Percentiles rank a stretch among this genome's conserved stretches.
These are phyloP conservation scores for Fusarium subtropicale DNA, from an alignment of 2,329 filamentous ascomycete genomes.

Conservation along the genomic window DNA sequence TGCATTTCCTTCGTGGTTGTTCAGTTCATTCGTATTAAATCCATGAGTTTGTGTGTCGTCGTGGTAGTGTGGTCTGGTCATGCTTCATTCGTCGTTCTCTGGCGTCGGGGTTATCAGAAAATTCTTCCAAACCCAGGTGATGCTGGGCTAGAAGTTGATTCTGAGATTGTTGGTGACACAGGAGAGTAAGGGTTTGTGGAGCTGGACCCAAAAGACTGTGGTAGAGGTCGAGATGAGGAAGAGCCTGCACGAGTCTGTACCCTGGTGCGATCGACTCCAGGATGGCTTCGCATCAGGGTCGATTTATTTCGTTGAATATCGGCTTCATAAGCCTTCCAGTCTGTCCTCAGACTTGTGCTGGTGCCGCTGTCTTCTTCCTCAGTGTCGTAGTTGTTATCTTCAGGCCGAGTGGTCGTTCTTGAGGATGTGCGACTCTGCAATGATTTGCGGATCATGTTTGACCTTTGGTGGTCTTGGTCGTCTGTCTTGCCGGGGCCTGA, in stretches of 20 bases:
- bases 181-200: slow-evolving; percentile 33
- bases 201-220: slow-evolving; percentile 32
- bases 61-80: neutral
- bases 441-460: slow-evolving; percentile 59
- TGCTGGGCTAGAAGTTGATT: slow-evolving; percentile 13
- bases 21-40: slow-evolving; percentile 1
- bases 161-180: slow-evolving; percentile 28
- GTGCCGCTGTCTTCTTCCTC: slow-evolving; percentile 37
- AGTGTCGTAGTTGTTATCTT: slow-evolving; percentile 30
- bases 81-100: neutral
- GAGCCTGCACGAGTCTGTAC: slow-evolving; percentile 20
- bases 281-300: slow-evolving; percentile 47
- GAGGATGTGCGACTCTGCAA: slow-evolving; percentile 51
- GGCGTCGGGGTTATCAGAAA: slow-evolving; percentile 9
- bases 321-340: slow-evolving; percentile 58
- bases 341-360: slow-evolving; percentile 42
- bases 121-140: slow-evolving; percentile 29
- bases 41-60: slow-evolving; percentile 15
- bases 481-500: slow-evolving; percentile 31
- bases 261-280: slow-evolving; percentile 42
- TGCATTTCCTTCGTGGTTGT: slow-evolving; percentile 13
- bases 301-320: slow-evolving; percentile 48
- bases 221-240: slow-evolving; percentile 26
- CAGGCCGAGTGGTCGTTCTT: slow-evolving; percentile 20
- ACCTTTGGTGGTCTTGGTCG: slow-evolving; percentile 54